A percentile compares a stretch with the other conserved stretches of the same genome.
Conservation (phyloP, 2,329 filamentous ascomycete species). For the Amylocarpus encephaloides region DNA sequence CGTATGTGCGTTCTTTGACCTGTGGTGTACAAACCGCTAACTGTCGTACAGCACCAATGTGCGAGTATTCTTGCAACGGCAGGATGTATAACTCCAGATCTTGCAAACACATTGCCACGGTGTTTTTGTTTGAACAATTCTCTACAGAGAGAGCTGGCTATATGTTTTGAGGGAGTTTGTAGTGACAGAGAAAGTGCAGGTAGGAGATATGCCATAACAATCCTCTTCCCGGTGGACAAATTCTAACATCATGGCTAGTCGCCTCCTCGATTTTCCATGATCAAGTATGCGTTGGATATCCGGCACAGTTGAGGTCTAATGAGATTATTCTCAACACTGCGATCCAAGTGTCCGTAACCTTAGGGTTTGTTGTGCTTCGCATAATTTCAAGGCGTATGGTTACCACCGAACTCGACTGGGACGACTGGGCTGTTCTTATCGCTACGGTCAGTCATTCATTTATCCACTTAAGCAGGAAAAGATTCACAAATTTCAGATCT, state of each 20-base stretch:
- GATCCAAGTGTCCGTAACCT: conserved; percentile 12
- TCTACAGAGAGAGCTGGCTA: conserved; percentile 9
- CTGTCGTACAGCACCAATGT: too few species aligned
- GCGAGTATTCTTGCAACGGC: too few species aligned
- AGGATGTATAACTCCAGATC: too few species aligned
- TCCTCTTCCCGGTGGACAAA: too few species aligned
- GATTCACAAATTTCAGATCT: conserved; percentile 4
- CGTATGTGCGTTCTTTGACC: too few species aligned
- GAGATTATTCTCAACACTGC: conserved; percentile 13
- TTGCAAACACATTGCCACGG: not conserved
- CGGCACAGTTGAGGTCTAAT: conserved; percentile 9
- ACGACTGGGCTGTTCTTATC: conserved; percentile 16
- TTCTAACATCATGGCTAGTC: not conserved
- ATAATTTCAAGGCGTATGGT: conserved; percentile 15
- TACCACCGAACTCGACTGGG: conserved; percentile 14
- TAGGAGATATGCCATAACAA: not conserved
- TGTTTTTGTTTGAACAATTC: conserved; percentile 15
- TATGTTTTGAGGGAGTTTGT: conserved; percentile 11
- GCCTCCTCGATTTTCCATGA: conserved; percentile 9
- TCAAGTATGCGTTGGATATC: conserved; percentile 12
- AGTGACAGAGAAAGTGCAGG: conserved; percentile 4
- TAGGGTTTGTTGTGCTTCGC: conserved; percentile 13
- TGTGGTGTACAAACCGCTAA: too few species aligned
- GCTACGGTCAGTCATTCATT: conserved; percentile 8
- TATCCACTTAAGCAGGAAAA: not conserved